Evolutionary conservation across 2,329 filamentous ascomycete genomes (phyloP).

Genomic region (Colletotrichum phormii): DNA sequence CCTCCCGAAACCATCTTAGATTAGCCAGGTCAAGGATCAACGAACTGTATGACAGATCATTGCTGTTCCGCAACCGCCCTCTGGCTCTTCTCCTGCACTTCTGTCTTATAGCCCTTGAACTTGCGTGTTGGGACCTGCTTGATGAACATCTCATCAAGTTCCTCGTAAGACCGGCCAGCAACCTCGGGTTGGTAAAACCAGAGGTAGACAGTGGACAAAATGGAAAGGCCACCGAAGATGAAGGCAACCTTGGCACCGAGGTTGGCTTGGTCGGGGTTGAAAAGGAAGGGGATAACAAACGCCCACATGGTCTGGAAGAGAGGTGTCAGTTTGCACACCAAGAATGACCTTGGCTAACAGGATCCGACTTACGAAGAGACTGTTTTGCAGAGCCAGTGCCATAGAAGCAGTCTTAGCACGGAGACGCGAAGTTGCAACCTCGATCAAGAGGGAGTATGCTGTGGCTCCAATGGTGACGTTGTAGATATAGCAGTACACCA

Average conservation of each 20-base stretch:
- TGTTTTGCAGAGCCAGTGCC: slow-evolving; percentile 49
- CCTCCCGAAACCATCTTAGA: background rate
- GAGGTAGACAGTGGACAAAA: slow-evolving; percentile 45
- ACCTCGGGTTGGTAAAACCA: slow-evolving; percentile 50
- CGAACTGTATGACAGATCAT: background rate
- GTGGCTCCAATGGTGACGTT: slow-evolving; percentile 54
- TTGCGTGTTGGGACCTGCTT: slow-evolving; percentile 40
- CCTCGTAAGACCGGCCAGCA: slow-evolving; percentile 38
- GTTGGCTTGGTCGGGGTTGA: slow-evolving; percentile 46
- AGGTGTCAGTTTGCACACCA: background rate
- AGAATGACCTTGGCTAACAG: too few species aligned
- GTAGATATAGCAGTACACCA: slow-evolving; percentile 52
- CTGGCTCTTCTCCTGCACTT: slow-evolving; percentile 20
- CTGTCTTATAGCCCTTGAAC: slow-evolving; percentile 38
- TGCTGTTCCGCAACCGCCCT: background rate
- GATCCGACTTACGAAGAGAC: slow-evolving; percentile 41
- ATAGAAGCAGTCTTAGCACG: slow-evolving; percentile 53
- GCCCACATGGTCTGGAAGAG: slow-evolving; percentile 29
- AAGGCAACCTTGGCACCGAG: slow-evolving; percentile 55
- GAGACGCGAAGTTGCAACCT: slow-evolving; percentile 51
- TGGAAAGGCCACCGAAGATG: slow-evolving; percentile 49
- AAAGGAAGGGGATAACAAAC: slow-evolving; percentile 44
- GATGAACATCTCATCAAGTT: slow-evolving; percentile 41
- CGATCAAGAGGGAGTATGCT: slow-evolving; percentile 50
- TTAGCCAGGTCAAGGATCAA: background rate